Evolutionary conservation across 768 basidiomycete genomes (phyloP).

Genomic region (Tulasnella sp.): DNA sequence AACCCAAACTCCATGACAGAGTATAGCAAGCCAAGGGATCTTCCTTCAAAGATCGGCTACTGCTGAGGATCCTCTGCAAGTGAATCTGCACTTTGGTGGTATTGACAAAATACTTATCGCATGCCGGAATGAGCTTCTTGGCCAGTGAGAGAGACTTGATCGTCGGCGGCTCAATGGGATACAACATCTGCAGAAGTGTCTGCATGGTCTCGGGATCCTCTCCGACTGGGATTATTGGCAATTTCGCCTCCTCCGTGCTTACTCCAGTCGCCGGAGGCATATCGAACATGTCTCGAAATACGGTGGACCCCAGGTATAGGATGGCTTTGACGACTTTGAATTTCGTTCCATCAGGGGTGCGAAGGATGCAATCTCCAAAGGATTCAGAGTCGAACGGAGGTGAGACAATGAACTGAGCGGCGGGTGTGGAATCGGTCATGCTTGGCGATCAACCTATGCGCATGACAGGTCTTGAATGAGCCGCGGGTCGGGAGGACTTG

Average conservation of each 20-base stretch:
- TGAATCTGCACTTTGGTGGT: neutral
- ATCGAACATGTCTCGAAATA: slow-evolving; percentile 44
- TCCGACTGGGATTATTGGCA: slow-evolving; percentile 33
- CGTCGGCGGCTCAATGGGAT: slow-evolving; percentile 35
- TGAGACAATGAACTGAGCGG: neutral
- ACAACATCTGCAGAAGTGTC: slow-evolving; percentile 38
- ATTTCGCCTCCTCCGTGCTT: neutral
- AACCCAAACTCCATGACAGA: neutral
- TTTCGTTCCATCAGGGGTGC: slow-evolving; percentile 56
- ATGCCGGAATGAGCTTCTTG: slow-evolving; percentile 32
- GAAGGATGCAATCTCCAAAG: slow-evolving; percentile 53
- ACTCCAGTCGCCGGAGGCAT: neutral
- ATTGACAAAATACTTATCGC: slow-evolving; percentile 38
- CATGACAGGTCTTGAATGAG: neutral
- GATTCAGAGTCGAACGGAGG: slow-evolving; percentile 17
- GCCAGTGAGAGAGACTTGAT: neutral
- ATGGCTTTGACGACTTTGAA: slow-evolving; percentile 61
- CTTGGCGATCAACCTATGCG: neutral
- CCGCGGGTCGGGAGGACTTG: no score
- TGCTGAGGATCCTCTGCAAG: neutral
- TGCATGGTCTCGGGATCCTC: slow-evolving; percentile 39
- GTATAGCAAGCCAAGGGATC: neutral
- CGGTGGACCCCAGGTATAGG: slow-evolving; percentile 59
- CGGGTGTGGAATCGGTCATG: neutral
- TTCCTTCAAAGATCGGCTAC: neutral